Evolutionary conservation across 73 alveolate genomes (phyloP).

Genomic region (Paramecium bursaria): DNA sequence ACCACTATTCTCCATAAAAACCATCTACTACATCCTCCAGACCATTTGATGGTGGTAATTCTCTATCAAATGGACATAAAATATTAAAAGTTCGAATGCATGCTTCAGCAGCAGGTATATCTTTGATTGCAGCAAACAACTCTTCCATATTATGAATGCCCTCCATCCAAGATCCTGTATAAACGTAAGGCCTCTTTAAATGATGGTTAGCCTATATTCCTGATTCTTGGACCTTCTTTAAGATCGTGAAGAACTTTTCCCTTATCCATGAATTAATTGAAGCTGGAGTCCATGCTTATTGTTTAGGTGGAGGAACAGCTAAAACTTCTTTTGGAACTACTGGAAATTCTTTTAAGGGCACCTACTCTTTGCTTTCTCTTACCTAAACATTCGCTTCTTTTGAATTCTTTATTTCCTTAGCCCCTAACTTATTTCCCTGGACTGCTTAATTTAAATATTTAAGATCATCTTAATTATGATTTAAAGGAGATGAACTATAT

Average conservation of each 20-base stretch:
- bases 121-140: constrained; percentile 68
- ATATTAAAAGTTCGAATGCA: constrained; percentile 73
- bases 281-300: constrained; percentile 41
- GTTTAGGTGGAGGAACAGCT: constrained; percentile 1
- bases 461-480: constrained; percentile 12
- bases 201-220: constrained; percentile 82
- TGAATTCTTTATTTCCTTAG: constrained; percentile 42
- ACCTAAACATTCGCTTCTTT: constrained; percentile 18
- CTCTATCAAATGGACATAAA: constrained; percentile 70
- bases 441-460: constrained; percentile 36
- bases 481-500: constrained; percentile 50
- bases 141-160: constrained; percentile 75
- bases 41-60: constrained; percentile 59
- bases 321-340: constrained; percentile 6
- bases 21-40: constrained; percentile 61
- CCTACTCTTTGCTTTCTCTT: constrained; percentile 1
- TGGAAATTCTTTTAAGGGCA: constrained; percentile 40
- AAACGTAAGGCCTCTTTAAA: constrained; percentile 77
- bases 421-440: constrained; percentile 40
- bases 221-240: constrained; percentile 82
- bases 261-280: constrained; percentile 59
- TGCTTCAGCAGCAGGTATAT: constrained; percentile 81
- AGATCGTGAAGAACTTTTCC: constrained; percentile 73
- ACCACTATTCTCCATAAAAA: constrained; percentile 66
- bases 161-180: constrained; percentile 91